phyloP scores from a whole-genome alignment of 495 filamentous ascomycete species.

The Elasticomyces elasticus region DNA sequence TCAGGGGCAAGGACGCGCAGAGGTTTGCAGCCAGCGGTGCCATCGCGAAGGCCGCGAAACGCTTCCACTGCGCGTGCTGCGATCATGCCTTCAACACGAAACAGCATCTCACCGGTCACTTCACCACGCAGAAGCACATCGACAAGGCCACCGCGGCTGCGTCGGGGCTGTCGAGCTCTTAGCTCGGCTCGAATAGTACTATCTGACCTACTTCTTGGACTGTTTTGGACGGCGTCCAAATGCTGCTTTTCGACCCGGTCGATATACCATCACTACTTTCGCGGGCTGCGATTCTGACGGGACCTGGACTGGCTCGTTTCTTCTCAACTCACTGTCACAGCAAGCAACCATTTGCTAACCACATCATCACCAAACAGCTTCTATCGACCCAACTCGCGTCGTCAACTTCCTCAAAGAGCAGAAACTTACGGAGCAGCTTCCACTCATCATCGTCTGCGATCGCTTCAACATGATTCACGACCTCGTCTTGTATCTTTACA shows the following conservation, averaged over 20 bases:
- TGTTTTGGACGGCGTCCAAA: neutral
- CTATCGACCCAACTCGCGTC: constrained; percentile 54
- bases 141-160: neutral
- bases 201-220: neutral
- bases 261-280: neutral
- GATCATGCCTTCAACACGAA: neutral
- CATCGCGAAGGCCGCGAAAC: neutral
- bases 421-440: constrained; percentile 80
- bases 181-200: neutral
- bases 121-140: neutral
- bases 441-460: constrained; percentile 96
- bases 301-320: too few species aligned
- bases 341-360: neutral
- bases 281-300: neutral
- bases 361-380: neutral
- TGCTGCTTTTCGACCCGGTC: neutral
- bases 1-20: neutral
- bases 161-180: neutral
- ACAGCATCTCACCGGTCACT: neutral
- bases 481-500: constrained; percentile 92
- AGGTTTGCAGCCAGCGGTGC: too few species aligned
- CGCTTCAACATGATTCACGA: constrained; percentile 98
- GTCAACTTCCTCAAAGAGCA: constrained; percentile 99
- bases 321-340: neutral
- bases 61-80: neutral